Conservation (phyloP, 441 rosid genomes). For the Croton laevigatus region DNA sequence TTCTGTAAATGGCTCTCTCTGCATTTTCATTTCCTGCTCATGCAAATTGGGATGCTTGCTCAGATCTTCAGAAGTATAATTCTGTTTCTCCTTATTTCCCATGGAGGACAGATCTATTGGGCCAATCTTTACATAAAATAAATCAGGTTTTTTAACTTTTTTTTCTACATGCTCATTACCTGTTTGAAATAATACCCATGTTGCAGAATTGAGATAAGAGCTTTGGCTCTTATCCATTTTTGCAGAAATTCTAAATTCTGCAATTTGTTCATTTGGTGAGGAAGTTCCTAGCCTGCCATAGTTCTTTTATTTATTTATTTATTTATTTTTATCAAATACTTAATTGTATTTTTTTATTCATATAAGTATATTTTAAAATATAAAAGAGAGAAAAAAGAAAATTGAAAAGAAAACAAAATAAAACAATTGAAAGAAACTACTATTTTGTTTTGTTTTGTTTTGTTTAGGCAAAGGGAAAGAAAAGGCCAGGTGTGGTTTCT, state of each 20-base stretch:
- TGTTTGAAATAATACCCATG: not conserved
- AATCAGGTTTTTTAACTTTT: conserved; percentile 29
- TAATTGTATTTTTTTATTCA: not conserved
- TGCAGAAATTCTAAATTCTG: conserved; percentile 3
- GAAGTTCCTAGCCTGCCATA: conserved; percentile 1
- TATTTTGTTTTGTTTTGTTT: conserved; percentile 26
- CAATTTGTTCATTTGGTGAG: not conserved
- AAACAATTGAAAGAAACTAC: conserved; percentile 26
- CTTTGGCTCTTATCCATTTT: conserved; percentile 1
- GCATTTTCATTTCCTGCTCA: conserved; percentile 60
- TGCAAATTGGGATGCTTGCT: conserved; percentile 29
- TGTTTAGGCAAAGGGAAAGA: conserved; percentile 47
- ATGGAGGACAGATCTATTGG: conserved; percentile 47
- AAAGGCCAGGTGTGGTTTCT: conserved; percentile 42
- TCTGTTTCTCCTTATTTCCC: conserved; percentile 41
- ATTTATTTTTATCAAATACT: not conserved
- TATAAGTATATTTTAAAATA: not conserved
- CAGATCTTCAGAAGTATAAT: conserved; percentile 40
- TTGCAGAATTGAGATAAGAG: not conserved
- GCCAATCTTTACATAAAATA: conserved; percentile 36
- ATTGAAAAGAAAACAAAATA: not conserved
- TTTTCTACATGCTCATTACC: not conserved
- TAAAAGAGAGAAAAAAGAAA: not conserved
- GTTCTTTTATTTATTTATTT: not conserved
- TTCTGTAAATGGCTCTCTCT: conserved; percentile 55